Base-by-base conservation (phyloP, 2,329 filamentous ascomycete species). In the Myriangium duriaei region DNA sequence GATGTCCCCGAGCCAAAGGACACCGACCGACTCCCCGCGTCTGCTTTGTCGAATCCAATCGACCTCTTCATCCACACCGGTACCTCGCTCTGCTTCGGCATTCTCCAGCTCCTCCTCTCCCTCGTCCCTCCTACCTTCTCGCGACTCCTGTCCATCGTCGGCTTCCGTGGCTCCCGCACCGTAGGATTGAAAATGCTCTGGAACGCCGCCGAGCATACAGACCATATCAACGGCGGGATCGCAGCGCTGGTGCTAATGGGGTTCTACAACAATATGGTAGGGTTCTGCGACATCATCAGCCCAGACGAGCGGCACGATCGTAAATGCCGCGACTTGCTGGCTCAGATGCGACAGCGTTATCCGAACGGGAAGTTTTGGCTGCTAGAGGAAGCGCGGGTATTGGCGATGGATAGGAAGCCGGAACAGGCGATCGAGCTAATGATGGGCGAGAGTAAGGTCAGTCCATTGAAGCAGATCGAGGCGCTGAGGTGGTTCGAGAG, bases 151-250 rank as follows among this genome's bases (percentile, higher is more conserved):
- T 83, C 79, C 42, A 79, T 96, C 30, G 81, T 95, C 18, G 91
- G 91, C 1, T 96, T 96, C 62, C 78, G 75, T 44, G 91, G 91
- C 19, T 87, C 96, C 55, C 79, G 87, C 30, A 76, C 84, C 44
- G 72, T 79, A 28, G 91, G 87, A 7, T 69, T 95, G 19, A 68
- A 72, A 28, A 81, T 95, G 74, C 74, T 98, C 4, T 98, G 91
- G 91, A 78, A 83, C 54, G 83, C 85, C 10, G 86, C 84, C 14
- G 76, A 78, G 34, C 91, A 87, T 55, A 53, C 54, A 14, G 63
- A 78, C 44, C 94, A 94, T 56, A 73, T 96, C 51, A 92, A 95
- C 52, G 88, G 87, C n/a, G 88, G 83, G 5, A 79, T 96, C 53
- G 79, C 87, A 0, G 84, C 80, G 0, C 68, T 96, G 29, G 72